Evolutionary conservation across 768 basidiomycete genomes (phyloP).

Genomic region (Mycena olivaceomarginata): DNA sequence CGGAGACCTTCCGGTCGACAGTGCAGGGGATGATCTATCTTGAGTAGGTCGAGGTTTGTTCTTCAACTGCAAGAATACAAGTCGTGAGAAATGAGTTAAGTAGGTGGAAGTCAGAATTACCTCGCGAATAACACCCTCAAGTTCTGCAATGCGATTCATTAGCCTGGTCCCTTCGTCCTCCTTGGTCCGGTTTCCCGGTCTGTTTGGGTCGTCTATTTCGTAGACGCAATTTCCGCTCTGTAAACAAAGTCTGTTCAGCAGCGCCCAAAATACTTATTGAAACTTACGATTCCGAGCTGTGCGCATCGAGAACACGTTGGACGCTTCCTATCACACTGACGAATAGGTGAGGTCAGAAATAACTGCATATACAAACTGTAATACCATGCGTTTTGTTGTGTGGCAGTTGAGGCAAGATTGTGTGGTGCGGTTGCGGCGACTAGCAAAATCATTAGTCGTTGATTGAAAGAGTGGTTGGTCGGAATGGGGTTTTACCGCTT

Average conservation of each 20-base stretch:
- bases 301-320: constrained; percentile 37
- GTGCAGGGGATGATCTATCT: neutral
- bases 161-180: constrained; percentile 23
- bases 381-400: constrained; percentile 39
- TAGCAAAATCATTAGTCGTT: neutral
- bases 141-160: constrained; percentile 40
- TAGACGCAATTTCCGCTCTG: constrained; percentile 38
- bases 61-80: constrained; percentile 22
- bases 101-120: neutral
- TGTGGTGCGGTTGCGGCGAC: constrained; percentile 40
- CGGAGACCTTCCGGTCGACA: neutral
- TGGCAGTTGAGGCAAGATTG: constrained; percentile 42
- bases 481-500: constrained; percentile 25
- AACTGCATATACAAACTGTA: neutral
- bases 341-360: neutral
- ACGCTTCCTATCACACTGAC: constrained; percentile 35
- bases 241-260: neutral
- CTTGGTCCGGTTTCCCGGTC: constrained; percentile 15
- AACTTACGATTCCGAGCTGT: constrained; percentile 38
- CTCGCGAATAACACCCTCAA: constrained; percentile 43
- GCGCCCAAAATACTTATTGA: neutral
- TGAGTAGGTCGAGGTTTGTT: constrained; percentile 25
- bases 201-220: constrained; percentile 35
- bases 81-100: neutral
- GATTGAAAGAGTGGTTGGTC: neutral